Evolutionary conservation across 1,139 yeast genomes (phyloP).

Genomic region (Saccharomyces hybrid): DNA sequence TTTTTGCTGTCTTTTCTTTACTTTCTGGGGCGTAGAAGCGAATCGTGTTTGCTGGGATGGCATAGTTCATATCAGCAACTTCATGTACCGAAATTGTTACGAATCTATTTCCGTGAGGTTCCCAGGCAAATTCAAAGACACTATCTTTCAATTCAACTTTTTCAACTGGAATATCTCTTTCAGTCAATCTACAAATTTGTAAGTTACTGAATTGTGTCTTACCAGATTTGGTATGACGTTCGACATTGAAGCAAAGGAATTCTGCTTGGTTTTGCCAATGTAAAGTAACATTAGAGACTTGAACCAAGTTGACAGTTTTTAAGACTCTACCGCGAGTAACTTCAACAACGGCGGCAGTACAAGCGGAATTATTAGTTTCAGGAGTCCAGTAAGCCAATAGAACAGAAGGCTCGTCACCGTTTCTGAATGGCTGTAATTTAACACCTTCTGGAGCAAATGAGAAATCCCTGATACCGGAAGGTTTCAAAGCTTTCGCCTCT

Average conservation of each 20-base stretch:
- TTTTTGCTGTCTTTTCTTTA: conserved; percentile 31
- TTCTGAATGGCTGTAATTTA: conserved; percentile 49
- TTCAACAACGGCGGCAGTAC: conserved; percentile 88
- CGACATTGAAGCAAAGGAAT: conserved; percentile 87
- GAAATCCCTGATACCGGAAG: conserved; percentile 83
- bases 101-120: conserved; percentile 85
- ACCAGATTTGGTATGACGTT: conserved; percentile 92
- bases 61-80: conserved; percentile 54
- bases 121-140: conserved; percentile 89
- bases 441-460: conserved; percentile 94
- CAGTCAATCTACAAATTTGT: conserved; percentile 83
- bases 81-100: conserved; percentile 62
- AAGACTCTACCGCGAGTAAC: conserved; percentile 76
- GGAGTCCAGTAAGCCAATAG: conserved; percentile 95
- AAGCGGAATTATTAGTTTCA: conserved; percentile 85
- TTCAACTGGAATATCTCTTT: conserved; percentile 91
- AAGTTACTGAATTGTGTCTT: conserved; percentile 87
- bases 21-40: conserved; percentile 78
- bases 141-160: conserved; percentile 89
- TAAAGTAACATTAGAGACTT: conserved; percentile 84
- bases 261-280: conserved; percentile 93
- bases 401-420: conserved; percentile 39
- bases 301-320: conserved; percentile 89
- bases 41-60: conserved; percentile 63
- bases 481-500: conserved; percentile 78